Evolutionary conservation across 2,329 filamentous ascomycete genomes (phyloP), one percentile per base, ranked within the genome.

Genomic region (Drechslerella stenobrocha): DNA sequence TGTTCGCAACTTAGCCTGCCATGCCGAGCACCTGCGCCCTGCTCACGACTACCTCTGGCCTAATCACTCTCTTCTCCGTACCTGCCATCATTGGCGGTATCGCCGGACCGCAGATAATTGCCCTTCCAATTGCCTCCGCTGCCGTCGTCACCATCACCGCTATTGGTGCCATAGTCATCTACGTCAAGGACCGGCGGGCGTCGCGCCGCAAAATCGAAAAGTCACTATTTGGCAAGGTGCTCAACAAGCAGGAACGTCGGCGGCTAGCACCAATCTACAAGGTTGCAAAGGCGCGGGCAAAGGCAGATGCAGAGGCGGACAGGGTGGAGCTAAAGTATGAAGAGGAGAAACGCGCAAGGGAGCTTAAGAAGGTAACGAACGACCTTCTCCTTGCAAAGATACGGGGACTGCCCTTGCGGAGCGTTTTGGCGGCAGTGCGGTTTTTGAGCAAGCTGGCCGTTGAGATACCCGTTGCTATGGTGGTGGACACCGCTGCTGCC

Each of bases 131-230:
- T 13, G 23, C 40, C 5, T 55, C 61, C 20, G 45, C 24, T 15
- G 13, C 15, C 22, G 15, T 53, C 2, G 18, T 60, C 15, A 23
- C 22, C n/a, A 28, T 56, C 35, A 52, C 44, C 35, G 13, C 30
- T 9, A 22, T 48, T 18, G 44, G 63, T 7, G 40, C 50, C 9
- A 40, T 47, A 18, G 48, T 52, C 3, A 32, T 67, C n/a, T 67
- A 67, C 40, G 34, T 67, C 35, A 67, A 56, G 58, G 56, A 53
- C 37, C 63, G 63, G 20, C 44, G 40, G 13, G 57, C 47, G n/a
- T 60, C 63, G 34, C 63, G 63, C 7, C 55, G 63, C 6, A 30
- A 20, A 7, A 47, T 67, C n/a, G 63, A 67, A 24, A 67, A 67
- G 18, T 67, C 50, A 2, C 35, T 51, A 7, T 67, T 67, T 15